Evolutionary conservation across 805 yeast genomes (phyloP).

Genomic region (Wickerhamiella bombiphila): DNA sequence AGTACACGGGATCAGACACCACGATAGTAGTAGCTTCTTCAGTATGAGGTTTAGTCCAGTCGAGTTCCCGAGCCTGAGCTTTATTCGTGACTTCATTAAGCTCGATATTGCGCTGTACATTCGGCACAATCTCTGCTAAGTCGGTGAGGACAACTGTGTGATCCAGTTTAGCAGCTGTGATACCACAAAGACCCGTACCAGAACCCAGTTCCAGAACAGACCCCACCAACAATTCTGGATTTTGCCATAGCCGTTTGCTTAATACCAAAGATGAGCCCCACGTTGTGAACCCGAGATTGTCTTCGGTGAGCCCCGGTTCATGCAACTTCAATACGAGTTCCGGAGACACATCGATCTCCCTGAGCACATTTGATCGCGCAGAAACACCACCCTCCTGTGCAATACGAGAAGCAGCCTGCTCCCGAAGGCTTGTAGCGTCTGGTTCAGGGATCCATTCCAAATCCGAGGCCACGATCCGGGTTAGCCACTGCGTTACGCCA

Average conservation of each 20-base stretch:
- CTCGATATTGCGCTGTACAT: slow-evolving; percentile 43
- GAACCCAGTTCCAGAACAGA: slow-evolving; percentile 61
- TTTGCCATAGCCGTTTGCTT: slow-evolving; percentile 33
- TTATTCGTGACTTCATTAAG: slow-evolving; percentile 32
- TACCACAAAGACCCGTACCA: slow-evolving; percentile 88
- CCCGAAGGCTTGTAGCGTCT: slow-evolving; percentile 30
- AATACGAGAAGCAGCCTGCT: slow-evolving; percentile 47
- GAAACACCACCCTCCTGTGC: slow-evolving; percentile 76
- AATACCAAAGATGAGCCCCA: slow-evolving; percentile 87
- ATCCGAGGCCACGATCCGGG: slow-evolving; percentile 19
- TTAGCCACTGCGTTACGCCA: slow-evolving; percentile 23
- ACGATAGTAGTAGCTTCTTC: slow-evolving; percentile 29
- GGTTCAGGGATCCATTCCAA: slow-evolving; percentile 32
- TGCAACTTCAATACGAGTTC: slow-evolving; percentile 29
- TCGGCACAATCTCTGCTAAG: slow-evolving; percentile 59
- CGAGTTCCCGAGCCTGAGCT: slow-evolving; percentile 38
- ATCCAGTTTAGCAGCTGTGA: slow-evolving; percentile 37
- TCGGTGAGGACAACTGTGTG: slow-evolving; percentile 49
- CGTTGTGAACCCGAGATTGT: slow-evolving; percentile 79
- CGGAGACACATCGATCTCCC: slow-evolving; percentile 38
- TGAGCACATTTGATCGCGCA: slow-evolving; percentile 55
- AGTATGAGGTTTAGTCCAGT: slow-evolving; percentile 57
- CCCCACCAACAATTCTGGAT: slow-evolving; percentile 15
- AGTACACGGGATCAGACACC: slow-evolving; percentile 80
- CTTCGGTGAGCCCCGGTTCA: slow-evolving; percentile 80